phyloP scores from a whole-genome alignment of 1,284 basidiomycete species.

The Cystobasidium pallidum region DNA sequence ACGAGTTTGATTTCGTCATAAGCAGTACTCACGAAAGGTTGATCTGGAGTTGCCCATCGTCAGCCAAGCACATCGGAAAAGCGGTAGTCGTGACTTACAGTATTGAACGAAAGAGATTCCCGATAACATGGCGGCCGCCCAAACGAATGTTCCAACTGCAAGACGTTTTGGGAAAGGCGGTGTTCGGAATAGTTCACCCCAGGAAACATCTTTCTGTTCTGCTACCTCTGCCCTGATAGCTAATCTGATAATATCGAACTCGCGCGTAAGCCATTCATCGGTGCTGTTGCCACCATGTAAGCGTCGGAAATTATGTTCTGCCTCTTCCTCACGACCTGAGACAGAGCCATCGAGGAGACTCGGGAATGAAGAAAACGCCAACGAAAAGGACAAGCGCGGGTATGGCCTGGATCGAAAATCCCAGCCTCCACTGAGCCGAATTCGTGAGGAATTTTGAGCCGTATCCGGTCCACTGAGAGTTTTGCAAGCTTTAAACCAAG shows the following conservation, averaged over 20 bases:
- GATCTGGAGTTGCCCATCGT: neutral
- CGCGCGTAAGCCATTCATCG: constrained; percentile 27
- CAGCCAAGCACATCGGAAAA: neutral
- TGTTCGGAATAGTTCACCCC: constrained; percentile 25
- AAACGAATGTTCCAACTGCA: constrained; percentile 25
- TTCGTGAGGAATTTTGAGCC: constrained; percentile 3
- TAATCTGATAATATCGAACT: constrained; percentile 20
- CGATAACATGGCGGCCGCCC: constrained; percentile 39
- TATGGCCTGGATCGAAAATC: constrained; percentile 37
- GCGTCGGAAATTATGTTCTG: constrained; percentile 34
- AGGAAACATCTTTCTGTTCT: constrained; percentile 20
- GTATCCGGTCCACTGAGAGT: constrained; percentile 26
- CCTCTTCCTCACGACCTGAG: constrained; percentile 42
- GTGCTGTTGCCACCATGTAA: constrained; percentile 15
- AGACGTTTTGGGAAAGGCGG: constrained; percentile 32
- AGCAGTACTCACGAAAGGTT: constrained; percentile 12
- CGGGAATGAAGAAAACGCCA: constrained; percentile 34
- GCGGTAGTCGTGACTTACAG: constrained; percentile 9
- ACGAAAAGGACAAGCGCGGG: constrained; percentile 27
- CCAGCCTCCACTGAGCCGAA: constrained; percentile 24
- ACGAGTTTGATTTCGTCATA: too few relatives aligned
- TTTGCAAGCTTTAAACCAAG: neutral
- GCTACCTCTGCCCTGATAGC: constrained; percentile 26
- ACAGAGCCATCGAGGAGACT: constrained; percentile 37
- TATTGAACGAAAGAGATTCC: constrained; percentile 43